Evolutionary conservation across 805 yeast genomes (phyloP).

Genomic region (Yarrowia porcina): DNA sequence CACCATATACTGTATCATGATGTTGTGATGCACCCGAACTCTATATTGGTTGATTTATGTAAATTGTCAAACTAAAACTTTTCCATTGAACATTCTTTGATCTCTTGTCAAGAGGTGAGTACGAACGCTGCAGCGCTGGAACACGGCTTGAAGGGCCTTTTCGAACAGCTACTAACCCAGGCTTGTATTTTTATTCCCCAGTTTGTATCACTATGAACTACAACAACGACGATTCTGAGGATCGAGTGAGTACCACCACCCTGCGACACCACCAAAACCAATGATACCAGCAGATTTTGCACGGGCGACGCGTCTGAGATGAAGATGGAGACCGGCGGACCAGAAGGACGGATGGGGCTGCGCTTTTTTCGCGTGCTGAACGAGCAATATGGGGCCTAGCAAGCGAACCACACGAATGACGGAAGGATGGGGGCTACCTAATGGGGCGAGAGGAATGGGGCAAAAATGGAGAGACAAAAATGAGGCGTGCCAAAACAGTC

Average conservation of each 20-base stretch:
- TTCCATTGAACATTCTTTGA: slow-evolving; percentile 16
- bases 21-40: slow-evolving; percentile 23
- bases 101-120: slow-evolving; percentile 20
- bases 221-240: slow-evolving; percentile 20
- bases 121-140: not conserved
- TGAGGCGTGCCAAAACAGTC: not conserved
- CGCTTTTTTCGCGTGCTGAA: not conserved
- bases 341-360: not conserved
- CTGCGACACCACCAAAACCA: not conserved
- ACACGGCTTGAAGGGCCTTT: not conserved
- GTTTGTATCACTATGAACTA: slow-evolving; percentile 7
- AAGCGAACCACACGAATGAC: not conserved
- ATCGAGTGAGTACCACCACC: slow-evolving; percentile 23
- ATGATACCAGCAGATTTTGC: not conserved
- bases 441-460: too few species aligned
- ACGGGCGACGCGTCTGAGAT: not conserved
- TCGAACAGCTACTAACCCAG: slow-evolving; percentile 1
- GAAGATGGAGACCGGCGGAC: not conserved
- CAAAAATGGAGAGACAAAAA: not conserved
- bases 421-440: too few species aligned
- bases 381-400: not conserved
- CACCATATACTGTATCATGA: not conserved
- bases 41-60: slow-evolving; percentile 11
- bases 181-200: slow-evolving; percentile 20
- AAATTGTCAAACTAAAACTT: slow-evolving; percentile 23